Conservation (phyloP, 2,329 filamentous ascomycete genomes). For the Lasiodiplodia sp. region DNA sequence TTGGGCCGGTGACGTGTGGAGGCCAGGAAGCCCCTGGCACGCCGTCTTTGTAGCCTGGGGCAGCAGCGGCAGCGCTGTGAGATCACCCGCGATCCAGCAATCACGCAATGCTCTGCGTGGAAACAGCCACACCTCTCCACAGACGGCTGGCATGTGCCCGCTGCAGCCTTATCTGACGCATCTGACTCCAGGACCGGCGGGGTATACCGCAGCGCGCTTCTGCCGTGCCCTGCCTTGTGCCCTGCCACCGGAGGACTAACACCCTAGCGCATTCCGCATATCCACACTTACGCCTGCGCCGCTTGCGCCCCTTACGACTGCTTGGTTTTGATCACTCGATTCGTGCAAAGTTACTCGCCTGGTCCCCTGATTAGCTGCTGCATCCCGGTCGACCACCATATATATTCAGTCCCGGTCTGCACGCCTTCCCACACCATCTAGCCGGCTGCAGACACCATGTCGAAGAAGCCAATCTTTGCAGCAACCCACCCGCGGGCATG, state of each 20-base stretch:
- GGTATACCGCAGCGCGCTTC: constrained; percentile 11
- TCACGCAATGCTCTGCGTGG: constrained; percentile 16
- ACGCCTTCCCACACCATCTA: not conserved
- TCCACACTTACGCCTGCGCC: constrained; percentile 22
- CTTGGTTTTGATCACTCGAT: constrained; percentile 5
- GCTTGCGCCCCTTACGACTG: constrained; percentile 22
- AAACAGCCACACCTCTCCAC: constrained; percentile 19
- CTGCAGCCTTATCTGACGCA: not conserved
- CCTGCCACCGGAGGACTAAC: constrained; percentile 17
- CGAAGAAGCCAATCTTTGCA: constrained; percentile 84
- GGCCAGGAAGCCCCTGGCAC: not conserved
- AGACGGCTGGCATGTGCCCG: not conserved
- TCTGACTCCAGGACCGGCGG: not conserved
- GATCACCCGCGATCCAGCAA: constrained; percentile 17
- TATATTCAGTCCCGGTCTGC: not conserved
- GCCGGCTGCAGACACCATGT: constrained; percentile 60
- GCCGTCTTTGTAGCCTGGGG: not conserved
- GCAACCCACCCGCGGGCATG: constrained; percentile 94
- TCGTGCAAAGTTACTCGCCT: constrained; percentile 5
- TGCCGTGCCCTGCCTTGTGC: constrained; percentile 15
- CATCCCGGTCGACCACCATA: constrained; percentile 16
- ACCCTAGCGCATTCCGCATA: constrained; percentile 20
- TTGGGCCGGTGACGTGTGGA: constrained; percentile 12
- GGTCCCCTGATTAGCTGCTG: constrained; percentile 12
- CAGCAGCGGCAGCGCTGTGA: not conserved